Conservation (phyloP, 495 filamentous ascomycete species). For the Penicilliopsis zonata region DNA sequence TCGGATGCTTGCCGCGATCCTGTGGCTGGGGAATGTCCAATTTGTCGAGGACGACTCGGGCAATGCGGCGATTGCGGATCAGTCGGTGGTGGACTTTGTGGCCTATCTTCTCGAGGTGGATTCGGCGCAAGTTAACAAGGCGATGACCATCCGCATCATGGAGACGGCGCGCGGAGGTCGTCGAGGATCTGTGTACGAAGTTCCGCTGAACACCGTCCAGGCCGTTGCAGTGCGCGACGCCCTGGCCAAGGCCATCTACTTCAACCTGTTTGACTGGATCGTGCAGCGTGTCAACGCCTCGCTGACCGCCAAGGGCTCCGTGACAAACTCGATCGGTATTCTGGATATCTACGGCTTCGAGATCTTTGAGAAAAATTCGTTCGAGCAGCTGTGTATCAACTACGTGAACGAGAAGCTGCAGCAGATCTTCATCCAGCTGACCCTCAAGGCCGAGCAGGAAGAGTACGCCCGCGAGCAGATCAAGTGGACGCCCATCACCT, state of each 20-base stretch:
- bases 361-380: slow-evolving; percentile 98
- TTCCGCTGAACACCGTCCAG: slow-evolving; percentile 81
- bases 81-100: slow-evolving; percentile 85
- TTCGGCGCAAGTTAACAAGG: slow-evolving; percentile 66
- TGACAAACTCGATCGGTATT: slow-evolving; percentile 85
- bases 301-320: slow-evolving; percentile 61
- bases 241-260: slow-evolving; percentile 86
- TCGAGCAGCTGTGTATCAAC: slow-evolving; percentile 99
- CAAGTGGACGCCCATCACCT: slow-evolving; percentile 97
- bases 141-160: slow-evolving; percentile 77
- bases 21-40: slow-evolving; percentile 91
- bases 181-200: slow-evolving; percentile 75
- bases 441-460: slow-evolving; percentile 92
- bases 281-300: slow-evolving; percentile 86
- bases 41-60: slow-evolving; percentile 81
- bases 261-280: slow-evolving; percentile 99
- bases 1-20: slow-evolving; percentile 82
- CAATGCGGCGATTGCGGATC: slow-evolving; percentile 75
- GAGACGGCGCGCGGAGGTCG: slow-evolving; percentile 81
- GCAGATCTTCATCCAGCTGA: slow-evolving; percentile 99
- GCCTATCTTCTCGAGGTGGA: slow-evolving; percentile 91
- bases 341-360: slow-evolving; percentile 99
- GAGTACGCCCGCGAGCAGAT: slow-evolving; percentile 96
- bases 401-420: slow-evolving; percentile 99
- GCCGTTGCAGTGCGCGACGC: slow-evolving; percentile 91